Evolutionary conservation across 192 early-diverging fungal genomes (phyloP), one percentile per base, ranked within the genome.

Genomic region (Chytriomyces sp.): DNA sequence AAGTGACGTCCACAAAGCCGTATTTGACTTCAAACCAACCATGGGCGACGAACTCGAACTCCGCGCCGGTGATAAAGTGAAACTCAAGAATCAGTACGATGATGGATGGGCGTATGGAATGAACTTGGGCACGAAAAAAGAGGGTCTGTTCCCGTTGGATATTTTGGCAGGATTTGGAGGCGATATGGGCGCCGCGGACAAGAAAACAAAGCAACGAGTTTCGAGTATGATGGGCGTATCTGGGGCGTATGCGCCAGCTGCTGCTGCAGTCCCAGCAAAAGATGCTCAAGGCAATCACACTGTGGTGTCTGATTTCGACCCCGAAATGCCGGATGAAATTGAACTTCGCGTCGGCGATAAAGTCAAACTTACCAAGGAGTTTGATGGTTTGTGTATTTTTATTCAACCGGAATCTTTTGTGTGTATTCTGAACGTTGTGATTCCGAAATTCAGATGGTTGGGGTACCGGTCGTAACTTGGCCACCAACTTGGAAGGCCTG

Each of bases 381-480:
- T 18, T 57, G 53, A 57, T 3, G 53, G 53, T 57, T 35, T 35
- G 28, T 35, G 28, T 35, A 35, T 35, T 35, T 35, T 35, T 2
- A 35, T 35, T 35, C 13, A 57, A 3, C 53, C 18, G 50, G 13
- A 2, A 11, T 57, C 53, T 57, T 57, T 57, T 20, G 53, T 35
- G 28, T 35, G 28, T 35, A n/a, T 35, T 35, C 2, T 2, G 0
- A 2, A 35, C 28, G 0, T 35, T 1, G 28, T 35, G 28, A 35
- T 57, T 57, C 53, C 20, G 13, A 11, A 11, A 11, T 57, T 57
- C 53, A 57, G 86, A 87, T 75, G 83, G 86, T 24, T 87, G 86
- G 86, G 81, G 77, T 16, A 84, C 67, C 61, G 86, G 86, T 11
- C 77, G 76, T 59, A 87, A 86, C 77, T 67, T 84, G 82, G 82